Evolutionary conservation across 768 basidiomycete genomes (phyloP).

Genomic region (Agrocybe chaxingu): DNA sequence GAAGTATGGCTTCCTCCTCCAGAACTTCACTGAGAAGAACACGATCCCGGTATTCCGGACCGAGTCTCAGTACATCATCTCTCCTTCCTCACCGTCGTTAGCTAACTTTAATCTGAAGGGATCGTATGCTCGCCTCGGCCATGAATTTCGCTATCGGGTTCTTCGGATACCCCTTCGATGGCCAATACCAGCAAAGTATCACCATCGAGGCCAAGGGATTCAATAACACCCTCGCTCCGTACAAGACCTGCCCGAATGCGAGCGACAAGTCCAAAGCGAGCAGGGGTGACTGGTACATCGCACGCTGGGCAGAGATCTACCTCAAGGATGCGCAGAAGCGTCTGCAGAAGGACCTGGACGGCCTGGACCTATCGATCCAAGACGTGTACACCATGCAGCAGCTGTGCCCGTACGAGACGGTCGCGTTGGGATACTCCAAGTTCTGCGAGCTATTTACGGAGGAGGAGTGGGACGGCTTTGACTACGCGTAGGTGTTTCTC

Average conservation of each 20-base stretch:
- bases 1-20: constrained; percentile 75
- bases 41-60: constrained; percentile 78
- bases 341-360: constrained; percentile 54
- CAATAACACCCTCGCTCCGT: constrained; percentile 86
- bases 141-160: constrained; percentile 72
- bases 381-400: constrained; percentile 80
- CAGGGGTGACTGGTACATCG: constrained; percentile 56
- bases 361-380: constrained; percentile 59
- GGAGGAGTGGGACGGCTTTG: constrained; percentile 92
- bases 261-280: constrained; percentile 39
- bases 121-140: constrained; percentile 69
- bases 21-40: constrained; percentile 58
- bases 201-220: constrained; percentile 69
- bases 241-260: constrained; percentile 76
- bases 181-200: constrained; percentile 73
- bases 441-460: constrained; percentile 90
- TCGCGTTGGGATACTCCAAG: constrained; percentile 85
- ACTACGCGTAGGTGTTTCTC: constrained; percentile 64
- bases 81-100: not conserved
- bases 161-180: constrained; percentile 71
- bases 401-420: constrained; percentile 90
- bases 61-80: constrained; percentile 57
- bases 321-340: constrained; percentile 63
- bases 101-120: constrained; percentile 31
- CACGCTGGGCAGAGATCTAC: constrained; percentile 70